Evolutionary conservation across 257 asterid genomes (phyloP).

Genomic region (Jacaranda copaia): DNA sequence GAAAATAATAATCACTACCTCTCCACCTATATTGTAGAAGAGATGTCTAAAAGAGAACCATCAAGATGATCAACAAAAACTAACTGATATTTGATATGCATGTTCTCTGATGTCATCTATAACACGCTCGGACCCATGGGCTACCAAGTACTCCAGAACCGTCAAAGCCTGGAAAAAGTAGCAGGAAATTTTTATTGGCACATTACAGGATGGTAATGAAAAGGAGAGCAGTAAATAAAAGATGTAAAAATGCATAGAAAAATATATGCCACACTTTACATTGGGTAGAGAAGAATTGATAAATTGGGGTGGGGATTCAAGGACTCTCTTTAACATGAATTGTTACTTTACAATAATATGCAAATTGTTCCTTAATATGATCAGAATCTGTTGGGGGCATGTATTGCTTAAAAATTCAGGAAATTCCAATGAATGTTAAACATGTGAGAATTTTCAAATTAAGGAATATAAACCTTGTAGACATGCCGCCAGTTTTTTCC

Average conservation of each 20-base stretch:
- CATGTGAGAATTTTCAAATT: background rate
- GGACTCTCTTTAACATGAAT: slow-evolving; percentile 14
- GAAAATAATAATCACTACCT: slow-evolving; percentile 32
- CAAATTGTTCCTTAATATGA: background rate
- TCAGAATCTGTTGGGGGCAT: no score
- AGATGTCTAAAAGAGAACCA: slow-evolving; percentile 7
- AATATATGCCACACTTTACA: slow-evolving; percentile 5
- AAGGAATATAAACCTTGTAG: slow-evolving; percentile 72
- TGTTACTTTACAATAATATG: background rate
- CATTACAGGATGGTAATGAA: no score
- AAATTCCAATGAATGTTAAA: background rate
- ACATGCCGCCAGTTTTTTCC: slow-evolving; percentile 98
- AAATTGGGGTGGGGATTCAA: background rate
- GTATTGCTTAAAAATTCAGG: no score
- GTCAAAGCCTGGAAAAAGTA: slow-evolving; percentile 72
- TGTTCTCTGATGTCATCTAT: slow-evolving; percentile 94
- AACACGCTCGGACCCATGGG: slow-evolving; percentile 90
- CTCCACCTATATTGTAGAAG: slow-evolving; percentile 20
- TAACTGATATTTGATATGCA: slow-evolving; percentile 91
- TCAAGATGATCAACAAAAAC: slow-evolving; percentile 38
- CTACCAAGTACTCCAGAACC: slow-evolving; percentile 92
- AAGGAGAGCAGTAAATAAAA: slow-evolving; percentile 19
- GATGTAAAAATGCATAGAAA: slow-evolving; percentile 24
- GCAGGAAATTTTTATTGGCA: background rate
- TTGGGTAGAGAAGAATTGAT: background rate